These are phyloP conservation scores for Fusarium sp. DNA, from an alignment of 2,329 filamentous ascomycete species.

Conservation along the genomic window DNA sequence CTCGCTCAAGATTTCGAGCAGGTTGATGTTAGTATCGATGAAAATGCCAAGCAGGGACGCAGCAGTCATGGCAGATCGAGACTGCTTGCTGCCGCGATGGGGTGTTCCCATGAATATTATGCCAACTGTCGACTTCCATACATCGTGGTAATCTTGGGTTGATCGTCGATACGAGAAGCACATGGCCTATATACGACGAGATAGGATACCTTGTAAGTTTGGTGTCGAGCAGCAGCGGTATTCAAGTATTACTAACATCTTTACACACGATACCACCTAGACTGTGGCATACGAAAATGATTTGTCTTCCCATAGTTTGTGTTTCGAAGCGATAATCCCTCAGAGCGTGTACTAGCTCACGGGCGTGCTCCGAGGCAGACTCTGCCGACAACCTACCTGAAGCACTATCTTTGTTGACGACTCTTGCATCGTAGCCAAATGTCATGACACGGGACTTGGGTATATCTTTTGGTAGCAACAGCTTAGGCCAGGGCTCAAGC, in stretches of 20 bases:
- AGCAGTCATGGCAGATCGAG: background rate
- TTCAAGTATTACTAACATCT: conserved; percentile 3
- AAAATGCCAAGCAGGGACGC: background rate
- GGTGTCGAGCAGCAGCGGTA: background rate
- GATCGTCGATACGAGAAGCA: background rate
- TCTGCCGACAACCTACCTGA: background rate
- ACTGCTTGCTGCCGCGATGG: background rate
- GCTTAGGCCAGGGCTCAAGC: conserved; percentile 5
- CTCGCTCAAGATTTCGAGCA: background rate
- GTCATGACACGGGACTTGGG: background rate
- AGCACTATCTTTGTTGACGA: background rate
- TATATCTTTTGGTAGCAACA: background rate
- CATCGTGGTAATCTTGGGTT: background rate
- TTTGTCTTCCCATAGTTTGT: background rate
- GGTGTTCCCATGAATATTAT: conserved; percentile 8
- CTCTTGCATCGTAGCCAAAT: conserved; percentile 3
- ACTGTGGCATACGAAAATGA: conserved; percentile 12
- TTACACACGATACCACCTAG: conserved; percentile 7
- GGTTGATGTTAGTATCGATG: background rate
- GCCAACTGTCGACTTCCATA: background rate
- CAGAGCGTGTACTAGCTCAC: background rate
- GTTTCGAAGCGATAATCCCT: background rate
- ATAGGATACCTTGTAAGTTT: background rate
- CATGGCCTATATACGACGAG: background rate
- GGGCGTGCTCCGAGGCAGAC: background rate